phyloP scores from a whole-genome alignment of 768 basidiomycete species.

The Suillus clintonianus region DNA sequence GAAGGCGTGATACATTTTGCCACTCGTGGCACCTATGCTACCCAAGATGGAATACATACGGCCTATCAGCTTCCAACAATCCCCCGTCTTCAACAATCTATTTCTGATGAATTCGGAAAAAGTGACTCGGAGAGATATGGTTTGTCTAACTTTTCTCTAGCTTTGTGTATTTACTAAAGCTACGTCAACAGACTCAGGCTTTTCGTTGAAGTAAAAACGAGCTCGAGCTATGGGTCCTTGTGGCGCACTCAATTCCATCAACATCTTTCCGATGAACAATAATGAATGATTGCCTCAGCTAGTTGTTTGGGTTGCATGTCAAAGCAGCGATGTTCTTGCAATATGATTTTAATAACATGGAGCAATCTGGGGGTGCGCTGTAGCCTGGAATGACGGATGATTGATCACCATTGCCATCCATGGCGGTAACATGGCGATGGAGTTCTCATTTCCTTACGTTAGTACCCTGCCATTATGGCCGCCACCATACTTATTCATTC shows the following conservation, averaged over 20 bases:
- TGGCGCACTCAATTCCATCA: background rate
- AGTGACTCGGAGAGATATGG: background rate
- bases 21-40: background rate
- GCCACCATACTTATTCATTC: no score
- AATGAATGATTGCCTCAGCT: background rate
- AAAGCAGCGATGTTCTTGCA: background rate
- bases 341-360: background rate
- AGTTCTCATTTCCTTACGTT: background rate
- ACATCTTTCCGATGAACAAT: background rate
- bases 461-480: background rate
- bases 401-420: background rate
- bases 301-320: background rate
- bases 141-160: background rate
- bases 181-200: background rate
- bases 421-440: background rate
- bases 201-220: background rate
- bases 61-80: background rate
- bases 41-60: background rate
- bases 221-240: background rate
- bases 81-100: background rate
- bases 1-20: slow-evolving; percentile 7
- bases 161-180: background rate
- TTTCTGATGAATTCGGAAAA: slow-evolving; percentile 1
- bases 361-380: background rate
- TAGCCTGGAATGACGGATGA: background rate